Conservation (phyloP, 257 asterid genomes). For the Jasminum sambac region DNA sequence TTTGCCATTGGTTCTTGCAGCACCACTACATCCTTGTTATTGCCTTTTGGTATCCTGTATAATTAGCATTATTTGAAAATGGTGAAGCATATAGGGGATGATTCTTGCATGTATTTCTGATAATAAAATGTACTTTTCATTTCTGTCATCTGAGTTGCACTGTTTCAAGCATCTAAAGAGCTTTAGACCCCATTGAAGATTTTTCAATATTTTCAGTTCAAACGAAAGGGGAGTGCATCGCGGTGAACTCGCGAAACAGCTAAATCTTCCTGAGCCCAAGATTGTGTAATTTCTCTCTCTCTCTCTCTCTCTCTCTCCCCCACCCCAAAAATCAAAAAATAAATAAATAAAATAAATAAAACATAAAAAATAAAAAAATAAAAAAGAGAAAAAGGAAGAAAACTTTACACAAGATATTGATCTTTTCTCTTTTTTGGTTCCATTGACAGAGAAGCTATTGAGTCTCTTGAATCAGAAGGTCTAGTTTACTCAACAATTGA, state of each 20-base stretch:
- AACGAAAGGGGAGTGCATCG: conserved; percentile 63
- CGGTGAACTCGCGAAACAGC: conserved; percentile 49
- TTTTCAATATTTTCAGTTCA: conserved; percentile 47
- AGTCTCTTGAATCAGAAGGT: conserved; percentile 65
- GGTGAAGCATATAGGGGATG: neutral
- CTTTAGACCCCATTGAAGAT: conserved; percentile 8
- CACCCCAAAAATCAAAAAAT: no score
- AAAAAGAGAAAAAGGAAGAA: no score
- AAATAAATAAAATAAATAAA: no score
- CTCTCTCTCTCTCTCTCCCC: conserved; percentile 8
- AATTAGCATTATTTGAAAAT: neutral
- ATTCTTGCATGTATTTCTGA: neutral
- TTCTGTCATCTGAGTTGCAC: neutral
- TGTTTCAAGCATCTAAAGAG: neutral
- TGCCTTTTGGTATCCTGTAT: neutral
- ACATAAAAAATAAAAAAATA: no score
- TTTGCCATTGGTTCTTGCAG: neutral
- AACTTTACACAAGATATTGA: conserved; percentile 9
- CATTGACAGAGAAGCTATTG: conserved; percentile 60
- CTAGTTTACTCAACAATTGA: conserved; percentile 68
- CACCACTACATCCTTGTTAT: neutral
- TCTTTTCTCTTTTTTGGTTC: conserved; percentile 23
- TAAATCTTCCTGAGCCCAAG: conserved; percentile 50
- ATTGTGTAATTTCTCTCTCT: conserved; percentile 45
- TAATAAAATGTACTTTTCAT: neutral